These are phyloP conservation scores for Acanthamoeba castellanii DNA, from an alignment of 208 protist genomes.

Conservation along the genomic window DNA sequence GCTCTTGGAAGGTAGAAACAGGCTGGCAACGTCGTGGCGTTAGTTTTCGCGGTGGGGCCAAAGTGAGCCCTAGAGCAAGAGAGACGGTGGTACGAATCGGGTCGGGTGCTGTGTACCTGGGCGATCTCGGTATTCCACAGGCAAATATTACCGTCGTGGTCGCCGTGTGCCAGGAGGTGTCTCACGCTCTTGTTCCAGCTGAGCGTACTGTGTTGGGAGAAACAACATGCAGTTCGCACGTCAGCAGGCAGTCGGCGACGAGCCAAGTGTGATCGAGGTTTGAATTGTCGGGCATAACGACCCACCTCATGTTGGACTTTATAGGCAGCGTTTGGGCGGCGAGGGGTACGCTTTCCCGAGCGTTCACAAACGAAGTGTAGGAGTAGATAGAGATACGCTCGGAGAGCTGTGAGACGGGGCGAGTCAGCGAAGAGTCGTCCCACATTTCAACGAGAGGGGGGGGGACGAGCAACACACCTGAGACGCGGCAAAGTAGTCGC, in stretches of 20 bases:
- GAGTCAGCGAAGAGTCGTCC: neutral
- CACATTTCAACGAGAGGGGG: neutral
- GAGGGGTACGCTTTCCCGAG: neutral
- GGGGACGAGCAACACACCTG: neutral
- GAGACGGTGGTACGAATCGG: no score
- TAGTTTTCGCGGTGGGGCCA: neutral
- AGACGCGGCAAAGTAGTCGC: neutral
- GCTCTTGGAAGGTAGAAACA: conserved; percentile 13
- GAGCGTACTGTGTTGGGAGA: neutral
- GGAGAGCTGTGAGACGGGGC: neutral
- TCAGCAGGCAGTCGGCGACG: neutral
- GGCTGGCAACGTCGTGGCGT: neutral
- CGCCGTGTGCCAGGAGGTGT: neutral
- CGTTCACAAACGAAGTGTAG: neutral
- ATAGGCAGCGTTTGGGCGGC: neutral
- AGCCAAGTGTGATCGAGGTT: neutral
- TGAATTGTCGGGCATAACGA: neutral
- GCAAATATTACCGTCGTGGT: conserved; percentile 47
- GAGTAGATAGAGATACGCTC: conserved; percentile 16
- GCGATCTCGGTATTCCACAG: conserved; percentile 24
- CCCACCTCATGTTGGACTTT: neutral
- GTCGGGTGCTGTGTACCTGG: neutral
- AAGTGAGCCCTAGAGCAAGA: neutral
- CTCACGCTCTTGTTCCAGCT: conserved; percentile 16
- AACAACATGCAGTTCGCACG: neutral